These are phyloP conservation scores for Porpolomopsis calyptriformis DNA, from an alignment of 768 basidiomycete genomes.

Conservation along the genomic window DNA sequence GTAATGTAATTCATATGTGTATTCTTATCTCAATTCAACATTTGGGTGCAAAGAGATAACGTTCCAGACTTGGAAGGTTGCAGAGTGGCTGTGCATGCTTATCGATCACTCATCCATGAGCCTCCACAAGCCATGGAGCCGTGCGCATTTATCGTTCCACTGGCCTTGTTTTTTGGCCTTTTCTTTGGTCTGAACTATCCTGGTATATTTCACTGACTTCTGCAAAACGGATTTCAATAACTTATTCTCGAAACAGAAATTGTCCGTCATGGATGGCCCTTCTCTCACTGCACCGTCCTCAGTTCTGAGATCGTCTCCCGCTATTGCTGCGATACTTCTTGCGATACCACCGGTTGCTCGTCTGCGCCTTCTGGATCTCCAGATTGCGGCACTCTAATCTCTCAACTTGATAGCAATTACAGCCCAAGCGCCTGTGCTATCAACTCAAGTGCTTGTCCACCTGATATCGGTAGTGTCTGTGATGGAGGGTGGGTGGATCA, in stretches of 20 bases:
- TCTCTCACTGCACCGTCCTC: slow-evolving; percentile 13
- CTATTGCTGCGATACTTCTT: slow-evolving; percentile 12
- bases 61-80: too few species aligned
- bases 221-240: background rate
- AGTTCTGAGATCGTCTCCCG: slow-evolving; percentile 8
- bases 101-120: too few species aligned
- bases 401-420: slow-evolving; percentile 8
- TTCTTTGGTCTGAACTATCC: slow-evolving; percentile 14
- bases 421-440: slow-evolving; percentile 10
- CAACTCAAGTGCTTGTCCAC: slow-evolving; percentile 9
- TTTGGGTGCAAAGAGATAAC: too few species aligned
- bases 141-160: slow-evolving; percentile 22
- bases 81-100: background rate
- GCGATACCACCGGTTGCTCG: slow-evolving; percentile 4
- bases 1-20: too few species aligned
- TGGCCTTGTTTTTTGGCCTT: slow-evolving; percentile 13
- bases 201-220: slow-evolving; percentile 1
- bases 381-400: slow-evolving; percentile 7
- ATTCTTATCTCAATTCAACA: too few species aligned
- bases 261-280: slow-evolving; percentile 13
- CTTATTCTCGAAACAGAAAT: slow-evolving; percentile 10
- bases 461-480: slow-evolving; percentile 8
- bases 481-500: slow-evolving; percentile 14
- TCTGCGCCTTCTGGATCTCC: slow-evolving; percentile 8
- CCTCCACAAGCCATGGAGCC: too few species aligned